Conservation (phyloP, 2,329 filamentous ascomycete species). For the Westerdykella aurantiaca region DNA sequence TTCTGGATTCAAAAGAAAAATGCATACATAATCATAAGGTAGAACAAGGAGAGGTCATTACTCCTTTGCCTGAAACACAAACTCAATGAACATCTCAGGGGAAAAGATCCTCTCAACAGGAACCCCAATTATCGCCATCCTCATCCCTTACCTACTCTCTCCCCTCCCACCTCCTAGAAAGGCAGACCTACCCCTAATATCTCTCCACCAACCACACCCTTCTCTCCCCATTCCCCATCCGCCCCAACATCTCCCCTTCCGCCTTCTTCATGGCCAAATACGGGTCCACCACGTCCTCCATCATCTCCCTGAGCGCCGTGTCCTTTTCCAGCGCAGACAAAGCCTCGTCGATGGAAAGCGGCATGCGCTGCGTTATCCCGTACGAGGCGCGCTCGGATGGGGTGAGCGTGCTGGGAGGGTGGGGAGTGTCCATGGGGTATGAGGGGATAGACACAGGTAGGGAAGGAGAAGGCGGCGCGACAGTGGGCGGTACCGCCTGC, state of each 20-base stretch:
- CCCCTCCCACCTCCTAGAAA: too few relatives aligned
- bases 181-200: conserved; percentile 43
- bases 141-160: too few relatives aligned
- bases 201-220: conserved; percentile 60
- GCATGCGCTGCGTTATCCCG: conserved; percentile 52
- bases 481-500: too few relatives aligned
- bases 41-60: too few relatives aligned
- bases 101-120: too few relatives aligned
- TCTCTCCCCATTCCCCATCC: conserved; percentile 46
- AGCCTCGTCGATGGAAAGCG: conserved; percentile 51
- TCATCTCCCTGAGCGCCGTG: conserved; percentile 38
- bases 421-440: background rate
- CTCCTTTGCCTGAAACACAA: too few relatives aligned
- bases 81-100: too few relatives aligned
- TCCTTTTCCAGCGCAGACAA: conserved; percentile 49
- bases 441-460: too few relatives aligned
- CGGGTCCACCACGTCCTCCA: conserved; percentile 52
- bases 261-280: conserved; percentile 56
- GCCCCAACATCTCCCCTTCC: conserved; percentile 49
- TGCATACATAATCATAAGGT: too few relatives aligned
- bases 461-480: background rate
- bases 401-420: conserved; percentile 44
- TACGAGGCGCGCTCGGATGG: conserved; percentile 45
- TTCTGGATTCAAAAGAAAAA: too few relatives aligned
- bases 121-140: too few relatives aligned